These are phyloP conservation scores for Adansonia rubrostipa DNA, from an alignment of 441 rosid genomes.

Conservation along the genomic window DNA sequence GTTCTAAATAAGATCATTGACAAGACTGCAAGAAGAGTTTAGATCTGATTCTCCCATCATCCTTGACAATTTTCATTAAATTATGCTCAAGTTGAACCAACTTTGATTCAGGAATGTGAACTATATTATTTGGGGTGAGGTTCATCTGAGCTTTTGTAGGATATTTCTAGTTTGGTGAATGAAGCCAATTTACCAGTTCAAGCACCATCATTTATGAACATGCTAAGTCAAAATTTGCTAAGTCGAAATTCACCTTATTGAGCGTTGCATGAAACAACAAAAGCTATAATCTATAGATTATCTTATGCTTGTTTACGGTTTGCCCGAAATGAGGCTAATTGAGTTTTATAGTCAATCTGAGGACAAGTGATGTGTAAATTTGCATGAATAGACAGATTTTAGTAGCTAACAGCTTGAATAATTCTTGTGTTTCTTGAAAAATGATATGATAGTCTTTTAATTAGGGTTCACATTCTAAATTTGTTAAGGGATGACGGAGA, in stretches of 20 bases:
- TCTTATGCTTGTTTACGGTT: neutral
- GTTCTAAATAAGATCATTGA: neutral
- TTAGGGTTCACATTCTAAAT: neutral
- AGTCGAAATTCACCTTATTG: neutral
- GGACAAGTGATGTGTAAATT: neutral
- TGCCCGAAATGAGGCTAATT: neutral
- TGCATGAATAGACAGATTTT: neutral
- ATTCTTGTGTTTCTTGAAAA: neutral
- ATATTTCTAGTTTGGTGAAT: neutral
- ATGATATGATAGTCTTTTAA: neutral
- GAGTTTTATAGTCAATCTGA: neutral
- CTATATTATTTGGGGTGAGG: neutral
- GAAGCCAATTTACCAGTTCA: neutral
- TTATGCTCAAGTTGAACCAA: neutral
- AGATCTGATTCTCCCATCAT: neutral
- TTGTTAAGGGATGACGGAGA: slow-evolving; percentile 83
- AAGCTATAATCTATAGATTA: neutral
- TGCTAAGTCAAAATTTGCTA: neutral
- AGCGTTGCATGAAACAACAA: neutral
- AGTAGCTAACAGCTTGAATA: neutral
- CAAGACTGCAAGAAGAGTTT: neutral
- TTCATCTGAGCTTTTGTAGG: neutral
- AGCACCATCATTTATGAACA: neutral
- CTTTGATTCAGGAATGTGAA: slow-evolving; percentile 15
- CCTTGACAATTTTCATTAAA: slow-evolving; percentile 3